Percentiles rank a stretch among this genome's conserved stretches.
phyloP scores from a whole-genome alignment of 768 basidiomycete species.

The Phylloporus sp. region DNA sequence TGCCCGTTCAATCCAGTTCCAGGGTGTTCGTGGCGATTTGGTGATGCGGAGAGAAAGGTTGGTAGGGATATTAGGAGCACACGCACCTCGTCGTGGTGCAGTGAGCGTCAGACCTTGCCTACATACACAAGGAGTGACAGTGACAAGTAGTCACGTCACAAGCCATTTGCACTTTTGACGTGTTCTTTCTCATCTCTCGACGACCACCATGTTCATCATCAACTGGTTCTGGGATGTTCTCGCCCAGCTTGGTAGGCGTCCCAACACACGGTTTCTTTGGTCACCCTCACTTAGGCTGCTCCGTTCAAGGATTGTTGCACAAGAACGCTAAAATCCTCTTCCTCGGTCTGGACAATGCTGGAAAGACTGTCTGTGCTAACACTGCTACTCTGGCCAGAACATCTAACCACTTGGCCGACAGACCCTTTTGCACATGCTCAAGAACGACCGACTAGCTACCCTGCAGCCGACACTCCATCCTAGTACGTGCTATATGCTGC shows the following conservation, averaged over 20 bases:
- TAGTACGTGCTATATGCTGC: constrained; percentile 51
- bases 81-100: constrained; percentile 47
- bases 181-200: constrained; percentile 20
- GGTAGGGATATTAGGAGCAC: constrained; percentile 63
- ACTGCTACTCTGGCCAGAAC: background rate
- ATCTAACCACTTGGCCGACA: constrained; percentile 29
- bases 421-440: constrained; percentile 98
- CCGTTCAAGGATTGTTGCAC: constrained; percentile 69
- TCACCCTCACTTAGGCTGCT: background rate
- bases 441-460: constrained; percentile 97
- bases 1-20: constrained; percentile 50
- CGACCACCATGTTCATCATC: constrained; percentile 67
- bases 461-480: constrained; percentile 98
- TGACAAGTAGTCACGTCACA: constrained; percentile 19
- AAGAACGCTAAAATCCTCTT: constrained; percentile 99
- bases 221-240: constrained; percentile 99
- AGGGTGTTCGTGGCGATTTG: constrained; percentile 63
- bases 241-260: constrained; percentile 76
- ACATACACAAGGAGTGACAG: constrained; percentile 33
- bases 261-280: background rate
- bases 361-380: constrained; percentile 78
- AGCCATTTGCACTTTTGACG: constrained; percentile 8
- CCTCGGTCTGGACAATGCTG: constrained; percentile 97
- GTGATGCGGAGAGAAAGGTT: constrained; percentile 57
- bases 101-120: constrained; percentile 67